These are phyloP conservation scores for Carex arenaria DNA, from an alignment of 202 grass and related monocot species.

Conservation along the genomic window DNA sequence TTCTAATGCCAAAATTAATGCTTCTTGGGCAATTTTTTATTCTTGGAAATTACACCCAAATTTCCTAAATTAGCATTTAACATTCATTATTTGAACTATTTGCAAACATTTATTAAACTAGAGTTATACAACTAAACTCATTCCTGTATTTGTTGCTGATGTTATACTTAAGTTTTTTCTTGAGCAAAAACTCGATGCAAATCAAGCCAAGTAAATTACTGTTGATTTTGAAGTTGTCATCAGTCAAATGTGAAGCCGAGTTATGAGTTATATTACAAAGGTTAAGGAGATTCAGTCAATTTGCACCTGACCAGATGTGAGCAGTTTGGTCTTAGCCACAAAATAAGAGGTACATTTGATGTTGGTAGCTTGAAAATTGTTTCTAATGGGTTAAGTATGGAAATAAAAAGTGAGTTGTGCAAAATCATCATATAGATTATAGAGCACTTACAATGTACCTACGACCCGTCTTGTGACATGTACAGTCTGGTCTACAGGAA, in stretches of 20 bases:
- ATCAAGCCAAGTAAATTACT: background rate
- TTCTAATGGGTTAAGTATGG: background rate
- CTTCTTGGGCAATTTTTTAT: background rate
- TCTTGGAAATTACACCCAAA: background rate
- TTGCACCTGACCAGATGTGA: background rate
- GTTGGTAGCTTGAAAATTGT: background rate
- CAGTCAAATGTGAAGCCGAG: background rate
- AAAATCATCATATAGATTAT: background rate
- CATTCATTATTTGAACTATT: background rate
- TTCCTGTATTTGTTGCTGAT: background rate
- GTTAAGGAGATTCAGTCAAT: background rate
- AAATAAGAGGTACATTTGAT: background rate
- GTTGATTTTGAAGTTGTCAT: background rate
- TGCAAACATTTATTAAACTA: background rate
- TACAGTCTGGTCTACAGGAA: constrained; percentile 49
- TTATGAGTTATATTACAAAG: background rate
- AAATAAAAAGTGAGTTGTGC: background rate
- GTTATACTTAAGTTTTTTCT: background rate
- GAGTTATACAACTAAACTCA: background rate
- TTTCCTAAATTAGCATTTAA: background rate
- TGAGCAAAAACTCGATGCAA: background rate
- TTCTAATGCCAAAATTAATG: background rate
- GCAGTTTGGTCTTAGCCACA: background rate
- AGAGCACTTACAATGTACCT: constrained; percentile 54
- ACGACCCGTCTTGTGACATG: constrained; percentile 57